Evolutionary conservation across 441 rosid genomes (phyloP), one percentile per base, ranked within the genome.

Genomic region (Corymbia citriodora): DNA sequence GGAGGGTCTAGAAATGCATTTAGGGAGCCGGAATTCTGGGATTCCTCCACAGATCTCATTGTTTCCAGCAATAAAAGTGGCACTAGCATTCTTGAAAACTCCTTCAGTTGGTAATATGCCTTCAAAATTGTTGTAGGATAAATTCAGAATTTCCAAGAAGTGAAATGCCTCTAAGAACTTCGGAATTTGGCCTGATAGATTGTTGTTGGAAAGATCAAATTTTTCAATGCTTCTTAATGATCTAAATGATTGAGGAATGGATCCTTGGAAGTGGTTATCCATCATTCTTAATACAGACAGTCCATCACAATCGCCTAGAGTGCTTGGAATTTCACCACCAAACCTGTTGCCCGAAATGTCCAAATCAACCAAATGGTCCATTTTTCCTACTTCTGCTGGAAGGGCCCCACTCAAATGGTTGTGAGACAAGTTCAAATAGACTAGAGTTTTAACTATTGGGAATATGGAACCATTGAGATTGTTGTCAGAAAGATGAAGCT

Each of bases 371-470:
- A 74, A 0, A 36, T 74, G 49, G 0, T 40, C 83, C 45, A 40
- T 19, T 19, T 40, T 5, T 72, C 82, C 50, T 36, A 72, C 0
- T 19, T 72, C 49, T 9, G 0, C 9, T 0, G 16, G 82, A 72
- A 72, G 82, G 0, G 49, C 16, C 49, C 82, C 82, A 36, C 21
- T 72, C 15, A 72, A 72, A 72, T 9, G 49, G 49, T 72, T 36
- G 49, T 3, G 29, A 36, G 49, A 72, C 27, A 72, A 72, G 82
- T 3, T 0, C 2, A 72, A 72, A 72, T 0, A 4, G 50, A 72
- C 0, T 9, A 72, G 7, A 72, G 1, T 19, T 19, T 72, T 10
- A 36, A 72, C 0, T 1, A 0, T 0, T 72, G 27, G 49, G 49
- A 72, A 72, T 72, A 3, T 0, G 5, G 82, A 72, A 0, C 48